Evolutionary conservation across 1,139 yeast genomes (phyloP).

Genomic region (Magnusiomyces sp.): DNA sequence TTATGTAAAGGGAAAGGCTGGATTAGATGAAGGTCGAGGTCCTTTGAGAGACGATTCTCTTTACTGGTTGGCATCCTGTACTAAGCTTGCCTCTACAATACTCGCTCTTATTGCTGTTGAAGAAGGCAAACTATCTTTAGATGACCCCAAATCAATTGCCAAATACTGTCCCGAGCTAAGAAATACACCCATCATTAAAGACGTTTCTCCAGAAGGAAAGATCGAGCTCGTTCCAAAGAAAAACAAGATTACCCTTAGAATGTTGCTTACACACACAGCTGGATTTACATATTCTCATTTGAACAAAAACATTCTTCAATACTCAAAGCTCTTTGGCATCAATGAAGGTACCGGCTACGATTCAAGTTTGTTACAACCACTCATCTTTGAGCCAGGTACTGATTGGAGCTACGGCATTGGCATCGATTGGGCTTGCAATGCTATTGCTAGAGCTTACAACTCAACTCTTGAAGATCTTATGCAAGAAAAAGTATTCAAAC

Average conservation of each 20-base stretch:
- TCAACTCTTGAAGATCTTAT: not conserved
- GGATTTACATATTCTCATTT: constrained; percentile 25
- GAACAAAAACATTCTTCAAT: constrained; percentile 19
- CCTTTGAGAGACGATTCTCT: constrained; percentile 28
- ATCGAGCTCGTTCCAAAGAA: constrained; percentile 28
- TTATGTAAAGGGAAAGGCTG: constrained; percentile 18
- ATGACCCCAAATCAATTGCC: constrained; percentile 27
- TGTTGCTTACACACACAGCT: constrained; percentile 42
- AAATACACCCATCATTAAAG: constrained; percentile 7
- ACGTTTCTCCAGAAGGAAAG: constrained; percentile 35
- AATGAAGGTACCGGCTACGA: constrained; percentile 10
- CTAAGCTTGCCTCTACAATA: constrained; percentile 42
- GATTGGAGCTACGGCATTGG: constrained; percentile 44
- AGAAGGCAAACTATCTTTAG: constrained; percentile 37
- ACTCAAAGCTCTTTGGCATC: constrained; percentile 6
- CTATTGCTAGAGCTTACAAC: constrained; percentile 25
- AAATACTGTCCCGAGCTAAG: constrained; percentile 37
- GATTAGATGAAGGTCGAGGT: constrained; percentile 14
- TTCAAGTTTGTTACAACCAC: constrained; percentile 31
- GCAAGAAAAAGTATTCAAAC: constrained; percentile 1
- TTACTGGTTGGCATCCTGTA: constrained; percentile 39
- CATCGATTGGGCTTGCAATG: constrained; percentile 46
- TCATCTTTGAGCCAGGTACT: constrained; percentile 47
- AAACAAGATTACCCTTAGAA: constrained; percentile 37
- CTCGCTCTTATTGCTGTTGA: constrained; percentile 41